phyloP scores from a whole-genome alignment of 257 asterid genomes.

The Lantana camara region DNA sequence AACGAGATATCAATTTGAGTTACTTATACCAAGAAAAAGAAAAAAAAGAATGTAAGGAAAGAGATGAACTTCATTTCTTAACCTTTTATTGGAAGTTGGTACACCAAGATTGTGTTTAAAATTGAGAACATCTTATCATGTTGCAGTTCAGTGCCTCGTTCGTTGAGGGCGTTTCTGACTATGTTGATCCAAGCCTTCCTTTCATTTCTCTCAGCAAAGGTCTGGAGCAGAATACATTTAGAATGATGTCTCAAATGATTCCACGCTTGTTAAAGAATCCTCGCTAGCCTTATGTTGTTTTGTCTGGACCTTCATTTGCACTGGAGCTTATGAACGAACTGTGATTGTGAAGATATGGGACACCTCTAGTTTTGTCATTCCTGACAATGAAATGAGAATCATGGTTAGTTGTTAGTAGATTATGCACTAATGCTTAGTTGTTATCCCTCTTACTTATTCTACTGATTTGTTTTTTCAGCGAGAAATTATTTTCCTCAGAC shows the following conservation, averaged over 20 bases:
- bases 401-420: too few species aligned
- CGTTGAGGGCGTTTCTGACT: conserved; percentile 76
- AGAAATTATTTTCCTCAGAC: too few species aligned
- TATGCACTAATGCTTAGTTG: too few species aligned
- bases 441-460: too few species aligned
- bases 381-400: too few species aligned
- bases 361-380: too few species aligned
- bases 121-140: conserved; percentile 23
- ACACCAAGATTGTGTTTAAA: conserved; percentile 13
- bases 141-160: conserved; percentile 89
- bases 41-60: too few species aligned
- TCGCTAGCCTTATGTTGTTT: conserved; percentile 85
- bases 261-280: conserved; percentile 77
- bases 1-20: too few species aligned
- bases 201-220: conserved; percentile 97
- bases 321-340: conserved; percentile 85
- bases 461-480: too few species aligned
- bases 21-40: too few species aligned
- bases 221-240: conserved; percentile 76
- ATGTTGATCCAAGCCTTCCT: conserved; percentile 85
- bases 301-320: conserved; percentile 94
- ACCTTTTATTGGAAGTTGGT: conserved; percentile 1
- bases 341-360: too few species aligned
- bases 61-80: too few species aligned
- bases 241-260: conserved; percentile 93